These are phyloP conservation scores for Blastobotrys indianensis DNA, from an alignment of 1,139 yeast species.

Conservation along the genomic window DNA sequence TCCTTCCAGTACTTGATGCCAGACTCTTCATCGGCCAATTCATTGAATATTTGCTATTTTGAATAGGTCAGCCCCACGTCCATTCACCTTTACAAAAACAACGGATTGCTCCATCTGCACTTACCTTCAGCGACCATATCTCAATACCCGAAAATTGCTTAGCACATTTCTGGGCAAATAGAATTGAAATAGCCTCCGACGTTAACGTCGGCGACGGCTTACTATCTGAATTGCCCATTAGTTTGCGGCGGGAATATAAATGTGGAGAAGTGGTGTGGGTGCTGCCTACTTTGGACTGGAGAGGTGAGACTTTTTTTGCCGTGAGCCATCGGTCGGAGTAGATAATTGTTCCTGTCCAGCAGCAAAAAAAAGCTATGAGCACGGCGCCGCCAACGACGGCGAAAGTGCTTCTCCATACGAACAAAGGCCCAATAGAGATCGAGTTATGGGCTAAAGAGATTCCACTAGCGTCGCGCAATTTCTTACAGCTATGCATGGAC, in stretches of 20 bases:
- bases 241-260: neutral
- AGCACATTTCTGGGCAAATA: conserved; percentile 36
- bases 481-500: conserved; percentile 46
- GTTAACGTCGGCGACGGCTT: conserved; percentile 18
- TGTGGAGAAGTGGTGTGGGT: too few species aligned
- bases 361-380: too few species aligned
- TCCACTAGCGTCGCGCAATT: conserved; percentile 46
- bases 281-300: too few species aligned
- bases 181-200: conserved; percentile 29
- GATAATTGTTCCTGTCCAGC: too few species aligned
- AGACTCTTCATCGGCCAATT: conserved; percentile 26
- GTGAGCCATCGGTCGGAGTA: too few species aligned
- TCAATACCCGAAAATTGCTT: conserved; percentile 38
- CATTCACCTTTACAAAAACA: neutral
- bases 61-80: neutral
- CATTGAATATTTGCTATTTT: conserved; percentile 18
- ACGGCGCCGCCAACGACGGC: conserved; percentile 43
- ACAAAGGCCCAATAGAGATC: conserved; percentile 54
- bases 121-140: conserved; percentile 34
- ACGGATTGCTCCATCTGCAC: neutral
- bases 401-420: conserved; percentile 48
- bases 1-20: conserved; percentile 31
- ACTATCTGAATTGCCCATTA: conserved; percentile 12
- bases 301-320: neutral
- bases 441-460: conserved; percentile 71